Evolutionary conservation across 352 stramenopile species (phyloP).

Genomic region (Pythium plurisporium): DNA sequence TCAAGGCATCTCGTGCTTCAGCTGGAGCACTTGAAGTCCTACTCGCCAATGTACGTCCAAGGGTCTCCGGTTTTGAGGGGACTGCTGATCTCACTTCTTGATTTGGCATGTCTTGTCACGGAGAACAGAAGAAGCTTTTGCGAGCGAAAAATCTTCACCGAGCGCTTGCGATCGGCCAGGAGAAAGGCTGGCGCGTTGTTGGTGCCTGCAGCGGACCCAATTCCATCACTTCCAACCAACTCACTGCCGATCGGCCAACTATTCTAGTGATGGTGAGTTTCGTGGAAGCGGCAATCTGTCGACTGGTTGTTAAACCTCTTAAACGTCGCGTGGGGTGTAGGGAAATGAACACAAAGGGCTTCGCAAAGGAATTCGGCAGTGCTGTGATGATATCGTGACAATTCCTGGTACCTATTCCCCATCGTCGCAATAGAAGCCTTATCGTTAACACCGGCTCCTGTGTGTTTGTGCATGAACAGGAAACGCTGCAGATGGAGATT

Average conservation of each 20-base stretch:
- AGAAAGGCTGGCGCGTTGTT: slow-evolving; percentile 69
- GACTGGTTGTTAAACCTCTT: background rate
- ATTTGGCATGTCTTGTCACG: background rate
- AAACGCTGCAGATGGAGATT: slow-evolving; percentile 51
- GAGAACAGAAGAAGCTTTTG: slow-evolving; percentile 49
- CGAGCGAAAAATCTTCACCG: slow-evolving; percentile 70
- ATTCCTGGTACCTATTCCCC: slow-evolving; percentile 69
- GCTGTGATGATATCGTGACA: slow-evolving; percentile 66
- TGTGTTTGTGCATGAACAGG: slow-evolving; percentile 24
- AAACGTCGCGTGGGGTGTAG: slow-evolving; percentile 17
- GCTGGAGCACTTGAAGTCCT: slow-evolving; percentile 71
- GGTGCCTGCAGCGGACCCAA: slow-evolving; percentile 70
- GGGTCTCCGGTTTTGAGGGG: too few species aligned
- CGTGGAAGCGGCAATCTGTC: background rate
- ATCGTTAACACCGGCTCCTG: too few species aligned
- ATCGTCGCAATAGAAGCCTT: too few species aligned
- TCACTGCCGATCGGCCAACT: slow-evolving; percentile 43
- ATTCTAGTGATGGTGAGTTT: slow-evolving; percentile 76
- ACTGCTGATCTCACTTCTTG: background rate
- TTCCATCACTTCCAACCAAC: slow-evolving; percentile 55
- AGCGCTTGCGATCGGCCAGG: slow-evolving; percentile 48
- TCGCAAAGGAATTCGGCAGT: slow-evolving; percentile 64
- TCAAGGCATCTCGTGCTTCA: slow-evolving; percentile 60
- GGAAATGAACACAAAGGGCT: slow-evolving; percentile 78
- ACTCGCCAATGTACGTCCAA: slow-evolving; percentile 55